Conservation (phyloP, 2,329 filamentous ascomycete genomes). For the Xylariaceae sp. region DNA sequence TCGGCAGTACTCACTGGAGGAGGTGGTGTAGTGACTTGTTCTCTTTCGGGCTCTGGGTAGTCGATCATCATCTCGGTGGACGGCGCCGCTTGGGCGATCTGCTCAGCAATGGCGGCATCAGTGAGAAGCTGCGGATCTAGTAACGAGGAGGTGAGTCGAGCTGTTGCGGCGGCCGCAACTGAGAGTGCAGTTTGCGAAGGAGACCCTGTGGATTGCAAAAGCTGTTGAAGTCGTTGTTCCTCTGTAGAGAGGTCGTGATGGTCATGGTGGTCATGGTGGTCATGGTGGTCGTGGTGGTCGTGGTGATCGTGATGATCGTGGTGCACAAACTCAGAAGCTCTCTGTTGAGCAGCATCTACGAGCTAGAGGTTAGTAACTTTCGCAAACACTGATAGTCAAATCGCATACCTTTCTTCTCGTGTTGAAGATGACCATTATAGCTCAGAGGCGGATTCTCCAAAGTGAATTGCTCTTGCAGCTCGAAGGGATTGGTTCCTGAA, state of each 20-base stretch:
- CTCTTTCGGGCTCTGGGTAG: conserved; percentile 35
- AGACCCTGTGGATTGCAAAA: conserved; percentile 46
- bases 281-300: too few species aligned
- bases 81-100: conserved; percentile 25
- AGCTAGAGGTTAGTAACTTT: conserved; percentile 17
- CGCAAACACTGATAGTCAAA: conserved; percentile 18
- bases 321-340: conserved; percentile 20
- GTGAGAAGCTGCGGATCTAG: conserved; percentile 58
- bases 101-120: conserved; percentile 31
- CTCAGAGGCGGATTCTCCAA: conserved; percentile 61
- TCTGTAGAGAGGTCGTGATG: conserved; percentile 52
- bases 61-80: conserved; percentile 40
- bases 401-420: conserved; percentile 49
- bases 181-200: conserved; percentile 58
- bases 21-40: not conserved
- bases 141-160: conserved; percentile 60
- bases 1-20: conserved; percentile 22
- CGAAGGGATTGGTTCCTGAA: conserved; percentile 46
- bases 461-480: conserved; percentile 65
- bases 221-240: conserved; percentile 56
- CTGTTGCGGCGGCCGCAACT: conserved; percentile 63
- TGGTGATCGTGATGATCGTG: too few species aligned
- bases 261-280: too few species aligned
- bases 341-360: conserved; percentile 28
- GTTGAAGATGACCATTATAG: conserved; percentile 50